Evolutionary conservation across 805 yeast genomes (phyloP).

Genomic region (Ogataea methylovora): DNA sequence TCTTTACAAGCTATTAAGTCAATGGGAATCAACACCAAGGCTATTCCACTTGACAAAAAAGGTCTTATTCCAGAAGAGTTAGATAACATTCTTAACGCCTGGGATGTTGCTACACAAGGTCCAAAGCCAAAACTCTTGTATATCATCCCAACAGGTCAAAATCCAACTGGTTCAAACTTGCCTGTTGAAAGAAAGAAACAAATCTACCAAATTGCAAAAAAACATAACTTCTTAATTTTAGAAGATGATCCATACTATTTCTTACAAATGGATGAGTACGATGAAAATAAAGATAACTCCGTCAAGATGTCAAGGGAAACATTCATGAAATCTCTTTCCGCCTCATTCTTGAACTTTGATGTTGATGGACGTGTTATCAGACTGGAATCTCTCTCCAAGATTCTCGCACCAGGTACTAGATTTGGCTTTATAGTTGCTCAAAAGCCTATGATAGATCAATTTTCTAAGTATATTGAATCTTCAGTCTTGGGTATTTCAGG

Average conservation of each 20-base stretch:
- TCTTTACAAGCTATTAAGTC: slow-evolving; percentile 55
- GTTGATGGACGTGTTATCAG: slow-evolving; percentile 75
- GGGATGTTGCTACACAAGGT: slow-evolving; percentile 30
- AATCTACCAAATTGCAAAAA: slow-evolving; percentile 62
- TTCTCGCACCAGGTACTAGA: slow-evolving; percentile 79
- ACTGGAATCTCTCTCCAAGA: slow-evolving; percentile 76
- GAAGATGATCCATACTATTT: slow-evolving; percentile 95
- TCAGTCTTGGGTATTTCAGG: slow-evolving; percentile 68
- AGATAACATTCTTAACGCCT: slow-evolving; percentile 40
- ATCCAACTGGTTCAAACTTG: slow-evolving; percentile 84
- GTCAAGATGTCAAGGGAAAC: slow-evolving; percentile 36
- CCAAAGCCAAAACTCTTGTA: slow-evolving; percentile 72
- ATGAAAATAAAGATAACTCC: slow-evolving; percentile 23
- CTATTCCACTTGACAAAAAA: slow-evolving; percentile 49
- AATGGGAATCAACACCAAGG: slow-evolving; percentile 48
- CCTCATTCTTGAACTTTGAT: slow-evolving; percentile 62
- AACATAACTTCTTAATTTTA: slow-evolving; percentile 69
- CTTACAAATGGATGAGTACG: slow-evolving; percentile 77
- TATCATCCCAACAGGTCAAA: slow-evolving; percentile 87
- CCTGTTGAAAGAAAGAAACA: slow-evolving; percentile 58
- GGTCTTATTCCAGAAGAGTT: slow-evolving; percentile 49
- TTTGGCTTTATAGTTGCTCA: slow-evolving; percentile 78
- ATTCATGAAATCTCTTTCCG: slow-evolving; percentile 52
- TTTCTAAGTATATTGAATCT: slow-evolving; percentile 60
- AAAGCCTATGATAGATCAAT: slow-evolving; percentile 46